Percentiles rank a stretch among this genome's conserved stretches.
These are phyloP conservation scores for Aureobasidium sp. DNA, from an alignment of 2,329 filamentous ascomycete genomes.

Conservation along the genomic window DNA sequence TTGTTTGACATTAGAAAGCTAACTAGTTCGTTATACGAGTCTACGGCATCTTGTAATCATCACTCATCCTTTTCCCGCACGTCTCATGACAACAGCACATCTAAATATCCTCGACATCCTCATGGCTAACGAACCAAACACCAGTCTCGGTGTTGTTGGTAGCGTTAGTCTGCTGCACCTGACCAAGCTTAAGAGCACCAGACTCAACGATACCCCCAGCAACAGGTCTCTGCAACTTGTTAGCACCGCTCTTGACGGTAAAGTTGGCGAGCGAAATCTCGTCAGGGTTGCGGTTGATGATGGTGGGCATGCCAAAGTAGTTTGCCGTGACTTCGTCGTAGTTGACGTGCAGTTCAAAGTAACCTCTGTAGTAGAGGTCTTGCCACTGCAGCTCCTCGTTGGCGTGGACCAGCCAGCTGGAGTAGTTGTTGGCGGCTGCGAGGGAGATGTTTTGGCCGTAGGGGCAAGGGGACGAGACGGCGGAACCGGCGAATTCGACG, in stretches of 20 bases:
- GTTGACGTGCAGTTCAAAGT: conserved; percentile 55
- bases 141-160: conserved; percentile 29
- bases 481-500: conserved; percentile 52
- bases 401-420: conserved; percentile 35
- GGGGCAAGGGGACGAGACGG: conserved; percentile 49
- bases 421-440: conserved; percentile 40
- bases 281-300: conserved; percentile 50
- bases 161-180: conserved; percentile 28
- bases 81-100: too few relatives aligned
- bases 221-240: conserved; percentile 45
- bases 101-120: neutral
- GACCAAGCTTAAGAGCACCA: conserved; percentile 46
- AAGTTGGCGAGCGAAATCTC: conserved; percentile 64
- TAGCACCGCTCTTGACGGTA: conserved; percentile 54
- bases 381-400: conserved; percentile 65
- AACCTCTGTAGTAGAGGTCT: conserved; percentile 64
- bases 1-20: too few relatives aligned
- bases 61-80: neutral
- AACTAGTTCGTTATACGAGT: too few relatives aligned
- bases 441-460: conserved; percentile 49
- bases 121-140: conserved; percentile 19
- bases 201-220: conserved; percentile 45
- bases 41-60: neutral
- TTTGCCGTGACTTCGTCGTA: conserved; percentile 50
- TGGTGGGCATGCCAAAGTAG: conserved; percentile 56